Base-by-base conservation (phyloP, 495 filamentous ascomycete species). In the Podospora bellae-mahoneyi region DNA sequence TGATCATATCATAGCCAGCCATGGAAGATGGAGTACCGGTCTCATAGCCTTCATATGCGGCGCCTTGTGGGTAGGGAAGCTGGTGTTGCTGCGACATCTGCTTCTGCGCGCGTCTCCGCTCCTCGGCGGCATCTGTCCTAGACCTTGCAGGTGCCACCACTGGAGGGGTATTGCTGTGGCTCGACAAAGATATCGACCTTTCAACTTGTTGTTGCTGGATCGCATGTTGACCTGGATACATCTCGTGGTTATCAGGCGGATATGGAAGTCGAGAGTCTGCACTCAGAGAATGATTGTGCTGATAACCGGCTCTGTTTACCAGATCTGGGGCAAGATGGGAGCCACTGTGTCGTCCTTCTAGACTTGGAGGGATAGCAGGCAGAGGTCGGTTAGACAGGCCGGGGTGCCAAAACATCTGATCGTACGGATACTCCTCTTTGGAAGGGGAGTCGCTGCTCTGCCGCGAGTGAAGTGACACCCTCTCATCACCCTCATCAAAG, bases 401-500 rank as follows among this genome's bases (percentile, higher is more conserved):
- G 6, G 93, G 95, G 74, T 97, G 93, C 76, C 92, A 99, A 75
- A 98, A 99, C 76, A 98, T 87, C 48, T 71, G 69, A 26, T 71
- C 66, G 70, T 97, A 96, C 19, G 89, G 90, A 65, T 91, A 90
- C 60, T 89, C 90, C 56, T 91, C 91, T 62, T 86, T 82, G 26
- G 77, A 71, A 20, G 83, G 79, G 53, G 83, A 85, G n/a, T 87
- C 85, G 69, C 83, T 89, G 80, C 73, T 88, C 78, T 69, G 82
- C 73, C 68, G 83, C 70, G 73, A 86, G 75, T 78, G 80, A 70
- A 81, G 77, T 64, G 68, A 84, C 71, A 74, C 91, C 70, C 74
- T 81, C 71, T 99, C 95, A 73, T 97, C 95, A 0, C 92, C 95
- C 75, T 97, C 94, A 73, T 99, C 95, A 72, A 94, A 98, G 76